phyloP scores from a whole-genome alignment of 345 rosid species.

The Excoecaria cochinchinensis region DNA sequence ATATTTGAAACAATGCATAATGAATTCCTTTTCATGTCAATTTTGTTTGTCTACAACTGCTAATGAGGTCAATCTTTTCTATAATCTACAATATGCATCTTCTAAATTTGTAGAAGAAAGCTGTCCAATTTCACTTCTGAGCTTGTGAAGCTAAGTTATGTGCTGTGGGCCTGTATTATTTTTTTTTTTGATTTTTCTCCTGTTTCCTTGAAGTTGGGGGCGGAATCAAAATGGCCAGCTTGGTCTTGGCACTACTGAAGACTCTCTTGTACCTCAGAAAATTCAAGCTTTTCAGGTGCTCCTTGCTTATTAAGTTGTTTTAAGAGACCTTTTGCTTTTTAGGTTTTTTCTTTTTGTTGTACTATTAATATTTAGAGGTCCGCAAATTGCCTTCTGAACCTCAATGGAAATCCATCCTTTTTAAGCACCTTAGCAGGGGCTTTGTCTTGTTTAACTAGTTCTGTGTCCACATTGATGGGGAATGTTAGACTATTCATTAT shows the following conservation, averaged over 20 bases:
- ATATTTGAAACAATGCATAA: neutral
- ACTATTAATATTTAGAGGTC: neutral
- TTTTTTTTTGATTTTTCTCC: constrained; percentile 5
- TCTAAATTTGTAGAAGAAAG: neutral
- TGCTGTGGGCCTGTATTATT: constrained; percentile 9
- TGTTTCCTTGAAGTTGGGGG: constrained; percentile 74
- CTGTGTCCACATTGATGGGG: neutral
- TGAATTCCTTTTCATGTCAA: neutral
- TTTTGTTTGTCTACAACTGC: neutral
- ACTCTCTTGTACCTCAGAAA: constrained; percentile 85
- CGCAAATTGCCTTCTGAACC: neutral
- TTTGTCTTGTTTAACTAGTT: neutral
- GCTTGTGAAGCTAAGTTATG: neutral
- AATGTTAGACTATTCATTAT: neutral
- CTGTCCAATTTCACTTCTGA: neutral
- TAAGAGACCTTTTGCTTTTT: neutral
- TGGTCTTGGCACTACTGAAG: constrained; percentile 86
- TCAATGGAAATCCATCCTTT: neutral
- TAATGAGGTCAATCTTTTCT: neutral
- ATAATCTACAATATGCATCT: neutral
- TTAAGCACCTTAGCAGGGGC: neutral
- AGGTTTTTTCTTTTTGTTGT: neutral
- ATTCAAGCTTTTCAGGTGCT: constrained; percentile 85
- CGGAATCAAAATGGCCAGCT: constrained; percentile 99
- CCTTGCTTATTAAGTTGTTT: neutral